Conservation (phyloP, 768 basidiomycete species). For the Sporobolomyces roseus region DNA sequence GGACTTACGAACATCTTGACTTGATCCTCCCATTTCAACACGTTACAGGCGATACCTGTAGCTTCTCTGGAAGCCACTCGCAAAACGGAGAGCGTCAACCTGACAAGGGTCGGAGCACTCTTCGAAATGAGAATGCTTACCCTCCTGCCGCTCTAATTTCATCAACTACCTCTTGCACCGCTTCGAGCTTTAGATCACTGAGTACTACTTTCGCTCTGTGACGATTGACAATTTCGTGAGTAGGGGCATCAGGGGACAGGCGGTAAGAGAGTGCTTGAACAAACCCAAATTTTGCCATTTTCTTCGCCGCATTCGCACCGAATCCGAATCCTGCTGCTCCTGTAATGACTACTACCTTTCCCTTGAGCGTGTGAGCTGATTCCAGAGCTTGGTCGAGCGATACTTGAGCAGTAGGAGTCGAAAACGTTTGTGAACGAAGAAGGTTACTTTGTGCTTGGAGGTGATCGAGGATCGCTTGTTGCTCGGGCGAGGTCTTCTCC, state of each 20-base stretch:
- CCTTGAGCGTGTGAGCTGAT: not conserved
- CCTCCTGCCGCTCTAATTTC: conserved; percentile 26
- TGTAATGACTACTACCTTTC: conserved; percentile 32
- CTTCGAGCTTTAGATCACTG: conserved; percentile 5
- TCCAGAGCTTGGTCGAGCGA: conserved; percentile 13
- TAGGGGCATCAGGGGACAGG: no score
- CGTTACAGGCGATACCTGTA: conserved; percentile 17
- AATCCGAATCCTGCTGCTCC: conserved; percentile 24
- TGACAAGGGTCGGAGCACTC: no score
- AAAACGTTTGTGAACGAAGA: not conserved
- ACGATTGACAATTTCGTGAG: not conserved
- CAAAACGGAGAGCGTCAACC: no score
- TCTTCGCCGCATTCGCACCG: conserved; percentile 8
- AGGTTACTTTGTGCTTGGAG: conserved; percentile 2
- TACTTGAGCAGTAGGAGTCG: not conserved
- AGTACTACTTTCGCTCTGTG: conserved; percentile 31
- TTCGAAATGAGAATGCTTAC: conserved; percentile 1
- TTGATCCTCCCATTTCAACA: conserved; percentile 27
- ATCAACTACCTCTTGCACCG: conserved; percentile 7
- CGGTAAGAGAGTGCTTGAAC: not conserved
- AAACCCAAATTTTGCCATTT: conserved; percentile 2
- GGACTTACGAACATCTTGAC: conserved; percentile 26
- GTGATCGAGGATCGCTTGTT: not conserved
- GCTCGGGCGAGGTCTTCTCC: not conserved
- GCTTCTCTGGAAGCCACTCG: conserved; percentile 13